Evolutionary conservation across 257 asterid genomes (phyloP), one percentile per base, ranked within the genome.

Genomic region (Prunella vulgaris): DNA sequence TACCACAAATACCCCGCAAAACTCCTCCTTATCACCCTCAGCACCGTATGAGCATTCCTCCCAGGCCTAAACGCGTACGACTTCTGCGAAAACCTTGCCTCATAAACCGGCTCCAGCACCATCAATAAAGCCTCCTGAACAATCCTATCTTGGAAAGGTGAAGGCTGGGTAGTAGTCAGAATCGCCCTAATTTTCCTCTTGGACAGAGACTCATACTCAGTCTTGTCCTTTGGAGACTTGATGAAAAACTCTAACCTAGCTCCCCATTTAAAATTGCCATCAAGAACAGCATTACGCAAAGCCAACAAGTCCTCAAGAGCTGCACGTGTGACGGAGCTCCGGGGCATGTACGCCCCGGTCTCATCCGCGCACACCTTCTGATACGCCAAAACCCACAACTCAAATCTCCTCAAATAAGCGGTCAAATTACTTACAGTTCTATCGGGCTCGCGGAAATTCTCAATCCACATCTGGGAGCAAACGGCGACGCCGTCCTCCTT

Each of bases 1-100:
- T 93, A 93, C 99, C 99, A 93, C 80, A 93, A 78, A 63, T 93
- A 93, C 63, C 99, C 99, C 0, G 96, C 99, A 84, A 93, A 93
- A 71, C 88, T 91, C 88, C 99, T 89, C 68, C 99, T 82, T 38
- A 93, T 86, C 63, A 86, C 93, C 84, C 97, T 88, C 77, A 93
- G 49, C 42, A 81, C 95, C 0, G 97, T 93, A 68, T 90, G 99
- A 0, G 97, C 95, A 66, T 76, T 93, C 85, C 99, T 86, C 18
- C 97, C 99, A 0, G 99, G 99, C 79, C 99, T 82, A 81, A 90
- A 93, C 1, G 99, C 97, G 83, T 70, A 88, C 0, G 97, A 90
- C 89, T 89, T 93, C 60, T 89, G 84, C 0, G 97, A 93, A 82
- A 93, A 91, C 72, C 99, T 77, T 2, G 95, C 84, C 84, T 93